A percentile compares a stretch with the other conserved stretches of the same genome.
phyloP scores from a whole-genome alignment of 2,329 filamentous ascomycete genomes.

The Fusarium burgessii region DNA sequence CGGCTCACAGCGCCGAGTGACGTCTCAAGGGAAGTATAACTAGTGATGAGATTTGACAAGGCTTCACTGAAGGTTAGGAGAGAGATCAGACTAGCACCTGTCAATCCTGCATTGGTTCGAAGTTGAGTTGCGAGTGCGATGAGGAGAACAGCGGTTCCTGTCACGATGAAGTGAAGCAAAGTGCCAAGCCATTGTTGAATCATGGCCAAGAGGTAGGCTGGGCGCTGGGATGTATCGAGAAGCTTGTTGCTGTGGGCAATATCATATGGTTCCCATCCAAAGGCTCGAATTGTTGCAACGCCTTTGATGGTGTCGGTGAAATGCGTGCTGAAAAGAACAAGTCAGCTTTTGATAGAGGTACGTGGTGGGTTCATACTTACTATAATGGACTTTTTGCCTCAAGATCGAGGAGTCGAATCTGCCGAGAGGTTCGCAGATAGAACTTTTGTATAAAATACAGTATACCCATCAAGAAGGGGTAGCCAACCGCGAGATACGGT shows the following conservation, averaged over 20 bases:
- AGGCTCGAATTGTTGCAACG: slow-evolving; percentile 67
- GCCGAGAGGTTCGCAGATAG: slow-evolving; percentile 70
- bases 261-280: slow-evolving; percentile 58
- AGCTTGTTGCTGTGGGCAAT: slow-evolving; percentile 59
- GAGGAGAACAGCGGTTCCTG: slow-evolving; percentile 60
- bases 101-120: slow-evolving; percentile 52
- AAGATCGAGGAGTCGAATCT: slow-evolving; percentile 70
- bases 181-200: slow-evolving; percentile 70
- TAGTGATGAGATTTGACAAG: slow-evolving; percentile 33
- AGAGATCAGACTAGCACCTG: slow-evolving; percentile 55
- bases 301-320: slow-evolving; percentile 69
- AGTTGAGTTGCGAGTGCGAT: slow-evolving; percentile 61
- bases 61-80: slow-evolving; percentile 51
- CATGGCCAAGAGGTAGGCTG: slow-evolving; percentile 67
- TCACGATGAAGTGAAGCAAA: slow-evolving; percentile 62
- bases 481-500: slow-evolving; percentile 61
- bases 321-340: slow-evolving; percentile 51
- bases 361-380: slow-evolving; percentile 17
- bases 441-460: slow-evolving; percentile 66
- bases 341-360: not conserved
- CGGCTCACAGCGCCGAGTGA: slow-evolving; percentile 41
- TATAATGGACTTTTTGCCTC: slow-evolving; percentile 67
- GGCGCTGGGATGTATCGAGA: slow-evolving; percentile 66
- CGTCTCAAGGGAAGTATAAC: slow-evolving; percentile 43
- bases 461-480: slow-evolving; percentile 60